These are phyloP conservation scores for Diaporthe amygdali DNA, from an alignment of 2,329 filamentous ascomycete genomes.

Conservation along the genomic window DNA sequence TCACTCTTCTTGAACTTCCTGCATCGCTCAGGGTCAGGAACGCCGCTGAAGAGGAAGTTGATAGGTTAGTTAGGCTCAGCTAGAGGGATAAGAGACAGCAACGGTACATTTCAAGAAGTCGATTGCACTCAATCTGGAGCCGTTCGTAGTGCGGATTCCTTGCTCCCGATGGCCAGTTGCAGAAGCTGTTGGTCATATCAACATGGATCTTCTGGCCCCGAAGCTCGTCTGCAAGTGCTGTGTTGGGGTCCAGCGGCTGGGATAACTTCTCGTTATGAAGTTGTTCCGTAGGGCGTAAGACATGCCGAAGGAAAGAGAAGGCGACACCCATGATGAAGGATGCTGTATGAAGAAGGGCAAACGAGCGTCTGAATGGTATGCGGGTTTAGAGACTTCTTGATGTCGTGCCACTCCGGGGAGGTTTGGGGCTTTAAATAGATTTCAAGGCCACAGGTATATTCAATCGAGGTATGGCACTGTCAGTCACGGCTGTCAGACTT, in stretches of 20 bases:
- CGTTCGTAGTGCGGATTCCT: slow-evolving; percentile 11
- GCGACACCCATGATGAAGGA: slow-evolving; percentile 8
- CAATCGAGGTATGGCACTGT: not conserved
- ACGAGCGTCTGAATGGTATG: not conserved
- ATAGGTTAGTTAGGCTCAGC: not conserved
- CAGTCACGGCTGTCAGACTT: not conserved
- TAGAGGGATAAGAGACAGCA: no score
- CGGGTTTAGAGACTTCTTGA: not conserved
- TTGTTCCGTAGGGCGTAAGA: not conserved
- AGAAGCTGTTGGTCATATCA: slow-evolving; percentile 25
- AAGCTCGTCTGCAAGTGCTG: slow-evolving; percentile 20
- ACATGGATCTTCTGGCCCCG: slow-evolving; percentile 22
- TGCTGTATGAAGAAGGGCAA: not conserved
- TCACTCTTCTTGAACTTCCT: slow-evolving; percentile 39
- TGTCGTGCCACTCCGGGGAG: not conserved
- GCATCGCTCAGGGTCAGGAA: slow-evolving; percentile 35
- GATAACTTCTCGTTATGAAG: not conserved
- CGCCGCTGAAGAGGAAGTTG: slow-evolving; percentile 30
- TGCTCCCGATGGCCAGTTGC: slow-evolving; percentile 12
- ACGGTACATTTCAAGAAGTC: slow-evolving; percentile 16
- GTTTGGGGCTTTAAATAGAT: not conserved
- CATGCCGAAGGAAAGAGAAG: not conserved
- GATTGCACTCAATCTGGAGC: slow-evolving; percentile 12
- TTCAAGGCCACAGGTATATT: not conserved
- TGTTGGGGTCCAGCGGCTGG: not conserved